Evolutionary conservation across 192 early-diverging fungal species (phyloP), one percentile per base, ranked within the genome.

Genomic region (Coemansia furcata): DNA sequence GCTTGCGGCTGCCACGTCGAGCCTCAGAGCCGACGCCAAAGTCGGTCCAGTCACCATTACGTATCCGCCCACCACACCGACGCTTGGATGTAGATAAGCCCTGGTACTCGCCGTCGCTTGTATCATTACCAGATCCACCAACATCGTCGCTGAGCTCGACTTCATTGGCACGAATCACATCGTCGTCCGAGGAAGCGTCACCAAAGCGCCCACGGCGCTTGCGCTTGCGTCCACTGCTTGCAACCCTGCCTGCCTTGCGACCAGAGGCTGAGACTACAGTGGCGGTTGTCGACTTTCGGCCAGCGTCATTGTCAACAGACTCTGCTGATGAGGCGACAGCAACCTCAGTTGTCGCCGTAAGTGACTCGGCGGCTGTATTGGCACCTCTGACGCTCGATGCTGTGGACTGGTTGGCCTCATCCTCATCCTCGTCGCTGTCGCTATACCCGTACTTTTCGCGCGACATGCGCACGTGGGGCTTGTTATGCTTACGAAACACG

Each of bases 401-500:
- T 1, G 71, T 55, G 0, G 81, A 68, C 65, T 71, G 68, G 55
- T 60, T 62, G 0, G 61, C 72, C 32, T 54, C 73, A 2, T 75
- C 73, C 33, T 62, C 59, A 21, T 57, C 57, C 69, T 81, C 80
- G 23, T 77, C 79, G 61, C 66, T 69, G 68, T 85, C 65, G 78
- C 84, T 73, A 76, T 87, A 80, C 39, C 86, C 83, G 62, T 85
- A 79, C 60, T 85, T 88, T 30, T 88, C 81, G 23, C 81, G 76
- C 39, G 81, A 83, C 81, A 83, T 83, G 61, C 81, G 81, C 61
- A 85, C 76, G 75, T 89, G 82, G 63, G 70, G 78, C 76, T 89
- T 86, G 65, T 79, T 91, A 78, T 94, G 92, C 46, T 87, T 91
- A 57, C 93, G 85, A 81, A 95, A 92, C 46, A 90, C 89, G 58